phyloP scores from a whole-genome alignment of 140 eudicot genomes.

The Cichorium intybus region DNA sequence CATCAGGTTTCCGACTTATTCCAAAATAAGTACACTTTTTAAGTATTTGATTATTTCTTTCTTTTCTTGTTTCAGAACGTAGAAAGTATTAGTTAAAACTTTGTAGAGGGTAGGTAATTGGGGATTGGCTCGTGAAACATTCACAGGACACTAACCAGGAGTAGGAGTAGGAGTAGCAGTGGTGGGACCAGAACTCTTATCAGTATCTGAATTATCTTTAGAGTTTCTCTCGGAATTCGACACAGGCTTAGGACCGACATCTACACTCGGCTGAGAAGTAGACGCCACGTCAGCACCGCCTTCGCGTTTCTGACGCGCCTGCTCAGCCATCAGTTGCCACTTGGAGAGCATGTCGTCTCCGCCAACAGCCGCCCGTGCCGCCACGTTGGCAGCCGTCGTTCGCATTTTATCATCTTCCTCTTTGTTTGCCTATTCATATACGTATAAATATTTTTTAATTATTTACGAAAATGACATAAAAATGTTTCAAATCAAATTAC shows the following conservation, averaged over 20 bases:
- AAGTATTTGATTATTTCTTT: too few species aligned
- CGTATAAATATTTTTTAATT: background rate
- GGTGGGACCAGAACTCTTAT: constrained; percentile 38
- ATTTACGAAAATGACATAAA: background rate
- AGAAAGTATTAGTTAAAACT: background rate
- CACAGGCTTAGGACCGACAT: constrained; percentile 46
- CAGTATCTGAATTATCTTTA: constrained; percentile 53
- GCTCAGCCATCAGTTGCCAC: constrained; percentile 87
- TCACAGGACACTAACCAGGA: constrained; percentile 45
- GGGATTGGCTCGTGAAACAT: too few species aligned
- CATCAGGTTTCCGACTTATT: too few species aligned
- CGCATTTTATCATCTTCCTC: constrained; percentile 97
- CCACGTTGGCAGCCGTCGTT: constrained; percentile 92
- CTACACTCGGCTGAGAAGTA: constrained; percentile 54
- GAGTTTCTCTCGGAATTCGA: constrained; percentile 42
- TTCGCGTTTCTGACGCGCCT: constrained; percentile 69
- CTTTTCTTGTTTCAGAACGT: too few species aligned
- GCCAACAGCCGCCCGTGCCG: constrained; percentile 97
- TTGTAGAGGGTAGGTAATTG: too few species aligned
- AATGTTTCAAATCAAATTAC: constrained; percentile 35
- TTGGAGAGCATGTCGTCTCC: constrained; percentile 95
- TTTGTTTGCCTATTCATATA: constrained; percentile 55
- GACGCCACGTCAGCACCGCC: constrained; percentile 61
- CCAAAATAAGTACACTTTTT: too few species aligned
- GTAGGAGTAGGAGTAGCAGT: constrained; percentile 12